phyloP scores from a whole-genome alignment of 2,329 filamentous ascomycete species.

The Phyllosticta citribraziliensis region DNA sequence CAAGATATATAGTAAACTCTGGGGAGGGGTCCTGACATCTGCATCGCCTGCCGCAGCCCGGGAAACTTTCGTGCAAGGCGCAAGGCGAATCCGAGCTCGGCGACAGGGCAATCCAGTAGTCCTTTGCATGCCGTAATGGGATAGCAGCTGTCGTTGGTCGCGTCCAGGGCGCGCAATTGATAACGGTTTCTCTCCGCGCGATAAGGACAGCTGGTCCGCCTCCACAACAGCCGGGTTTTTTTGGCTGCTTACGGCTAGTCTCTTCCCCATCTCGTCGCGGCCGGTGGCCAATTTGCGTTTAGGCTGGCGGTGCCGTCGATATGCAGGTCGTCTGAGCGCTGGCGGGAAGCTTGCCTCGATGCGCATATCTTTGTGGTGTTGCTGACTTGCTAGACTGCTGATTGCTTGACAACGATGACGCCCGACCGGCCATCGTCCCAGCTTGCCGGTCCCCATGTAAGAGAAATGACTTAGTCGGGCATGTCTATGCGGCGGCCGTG shows the following conservation, averaged over 20 bases:
- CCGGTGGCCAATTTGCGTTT: not conserved
- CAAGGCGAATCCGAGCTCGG: not conserved
- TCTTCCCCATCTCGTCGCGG: not conserved
- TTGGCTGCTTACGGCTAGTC: not conserved
- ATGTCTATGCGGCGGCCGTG: not conserved
- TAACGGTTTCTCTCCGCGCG: not conserved
- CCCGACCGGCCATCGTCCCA: not conserved
- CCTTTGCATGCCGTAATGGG: not conserved
- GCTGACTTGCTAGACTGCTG: not conserved
- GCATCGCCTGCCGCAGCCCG: not conserved
- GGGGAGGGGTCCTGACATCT: not conserved
- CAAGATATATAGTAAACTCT: not conserved
- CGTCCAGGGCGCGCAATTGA: not conserved
- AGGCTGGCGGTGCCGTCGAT: not conserved
- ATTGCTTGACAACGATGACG: not conserved
- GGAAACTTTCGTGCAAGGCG: not conserved
- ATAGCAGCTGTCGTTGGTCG: not conserved
- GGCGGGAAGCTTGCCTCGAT: not conserved
- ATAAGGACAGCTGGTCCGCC: not conserved
- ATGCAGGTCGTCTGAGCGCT: not conserved
- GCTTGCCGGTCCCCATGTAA: not conserved
- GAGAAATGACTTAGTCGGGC: not conserved
- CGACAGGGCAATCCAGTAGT: not conserved
- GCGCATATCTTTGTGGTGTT: not conserved
- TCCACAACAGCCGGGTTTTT: not conserved